Base-by-base conservation (phyloP, 768 basidiomycete species). In the Lentinula lateritia region DNA sequence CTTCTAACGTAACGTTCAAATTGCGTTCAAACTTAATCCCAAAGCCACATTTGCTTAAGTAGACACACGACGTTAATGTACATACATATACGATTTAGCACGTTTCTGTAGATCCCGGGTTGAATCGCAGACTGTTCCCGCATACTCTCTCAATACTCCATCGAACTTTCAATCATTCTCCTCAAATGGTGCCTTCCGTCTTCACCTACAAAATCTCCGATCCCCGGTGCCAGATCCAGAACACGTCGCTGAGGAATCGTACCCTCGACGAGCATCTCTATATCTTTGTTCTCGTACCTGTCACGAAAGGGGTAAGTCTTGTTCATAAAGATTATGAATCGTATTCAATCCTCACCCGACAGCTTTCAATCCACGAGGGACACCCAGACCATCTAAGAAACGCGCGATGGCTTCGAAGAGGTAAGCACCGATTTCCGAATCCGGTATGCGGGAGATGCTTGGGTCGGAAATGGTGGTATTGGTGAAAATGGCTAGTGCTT, bases 171-270 rank as follows among this genome's bases (percentile, higher is more conserved):
- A 69, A 98, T 81, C 70, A 98, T 95, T 65, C 73, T 80, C 20
- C 86, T 85, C 67, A 98, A 73, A 75, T 95, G 90, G 68, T 93
- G 87, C 66, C 78, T 83, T 46, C 93, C 93, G 71, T 95, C 92
- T 48, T 88, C 88, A 35, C 88, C 92, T 28, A 84, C 84, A 36
- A 94, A 80, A 67, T 93, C 84, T 9, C 92, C 91, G 65, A 96
- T 87, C 53, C 91, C 89, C 15, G 95, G 96, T 7, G 96, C 96
- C 34, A 98, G 80, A 71, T 97, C 95, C 64, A 98, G 73, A 5
- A 98, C 95, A 16, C 95, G 83, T 59, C 93, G 76, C 73, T 98
- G 96, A 15, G 96, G 96, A 50, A 98, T 71, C 18, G 95, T 93
- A 4, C 96, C 95, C 62, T 95, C 86, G 1, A 97, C 96, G 13